Evolutionary conservation across 257 asterid genomes (phyloP).

Genomic region (Salvia rosmarinus): DNA sequence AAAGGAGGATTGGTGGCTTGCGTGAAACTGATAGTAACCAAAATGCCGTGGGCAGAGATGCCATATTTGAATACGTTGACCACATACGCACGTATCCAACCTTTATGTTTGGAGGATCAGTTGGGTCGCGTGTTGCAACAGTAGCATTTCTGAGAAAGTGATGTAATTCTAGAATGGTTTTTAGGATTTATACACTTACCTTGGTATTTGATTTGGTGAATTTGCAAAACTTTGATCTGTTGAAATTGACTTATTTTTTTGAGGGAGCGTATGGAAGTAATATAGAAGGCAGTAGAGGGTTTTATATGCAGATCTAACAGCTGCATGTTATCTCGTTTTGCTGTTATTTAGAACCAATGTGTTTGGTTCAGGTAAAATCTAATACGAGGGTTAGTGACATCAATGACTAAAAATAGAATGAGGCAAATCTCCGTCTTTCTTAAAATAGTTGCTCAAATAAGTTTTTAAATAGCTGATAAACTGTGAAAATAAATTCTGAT

Average conservation of each 20-base stretch:
- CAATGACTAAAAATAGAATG: too few species aligned
- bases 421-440: too few species aligned
- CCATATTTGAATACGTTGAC: conserved; percentile 69
- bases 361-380: too few species aligned
- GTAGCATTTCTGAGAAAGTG: conserved; percentile 86
- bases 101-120: conserved; percentile 86
- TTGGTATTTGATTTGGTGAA: conserved; percentile 28
- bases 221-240: conserved; percentile 24
- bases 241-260: not conserved
- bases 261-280: conserved; percentile 9
- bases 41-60: conserved; percentile 42
- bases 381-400: too few species aligned
- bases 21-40: conserved; percentile 52
- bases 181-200: conserved; percentile 8
- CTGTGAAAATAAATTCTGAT: too few species aligned
- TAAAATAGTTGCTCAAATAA: too few species aligned
- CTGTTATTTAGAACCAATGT: too few species aligned
- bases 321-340: not conserved
- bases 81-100: conserved; percentile 89
- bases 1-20: conserved; percentile 53
- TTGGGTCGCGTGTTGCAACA: conserved; percentile 95
- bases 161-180: conserved; percentile 23
- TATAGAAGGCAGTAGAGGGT: not conserved
- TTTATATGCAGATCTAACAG: conserved; percentile 14
- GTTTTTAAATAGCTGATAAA: too few species aligned